These are phyloP conservation scores for Chlorophyllum brunneum DNA, from an alignment of 768 basidiomycete genomes.

Conservation along the genomic window DNA sequence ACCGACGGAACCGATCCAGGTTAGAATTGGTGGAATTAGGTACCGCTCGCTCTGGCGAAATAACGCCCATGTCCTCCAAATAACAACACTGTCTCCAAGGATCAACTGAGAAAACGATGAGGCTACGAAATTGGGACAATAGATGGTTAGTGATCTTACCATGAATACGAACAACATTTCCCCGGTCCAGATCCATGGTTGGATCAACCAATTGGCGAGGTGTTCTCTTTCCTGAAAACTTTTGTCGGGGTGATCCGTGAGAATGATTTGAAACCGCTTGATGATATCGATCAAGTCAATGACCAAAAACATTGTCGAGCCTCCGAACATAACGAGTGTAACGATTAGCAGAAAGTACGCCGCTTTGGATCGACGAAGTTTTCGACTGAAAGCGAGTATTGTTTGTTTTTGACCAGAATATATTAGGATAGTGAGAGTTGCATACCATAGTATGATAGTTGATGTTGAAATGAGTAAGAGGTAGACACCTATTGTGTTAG, in stretches of 20 bases:
- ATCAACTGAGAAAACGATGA: conserved; percentile 17
- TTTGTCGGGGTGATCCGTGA: conserved; percentile 19
- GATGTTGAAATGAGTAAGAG: conserved; percentile 16
- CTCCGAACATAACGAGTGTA: conserved; percentile 25
- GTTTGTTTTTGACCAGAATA: neutral
- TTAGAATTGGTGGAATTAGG: conserved; percentile 20
- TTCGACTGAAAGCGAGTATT: no score
- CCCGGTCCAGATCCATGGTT: conserved; percentile 24
- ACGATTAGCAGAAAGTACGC: conserved; percentile 20
- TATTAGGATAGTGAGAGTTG: no score
- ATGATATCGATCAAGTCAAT: conserved; percentile 26
- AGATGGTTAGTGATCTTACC: conserved; percentile 12
- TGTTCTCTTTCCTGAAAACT: conserved; percentile 18
- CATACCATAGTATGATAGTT: conserved; percentile 16
- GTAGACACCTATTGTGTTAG: no score
- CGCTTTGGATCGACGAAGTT: conserved; percentile 14
- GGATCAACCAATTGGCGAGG: conserved; percentile 19
- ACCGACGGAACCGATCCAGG: conserved; percentile 26
- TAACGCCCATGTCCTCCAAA: conserved; percentile 27
- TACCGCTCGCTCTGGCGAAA: conserved; percentile 17
- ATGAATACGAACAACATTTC: conserved; percentile 28
- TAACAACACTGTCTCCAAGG: conserved; percentile 26
- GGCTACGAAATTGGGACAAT: neutral
- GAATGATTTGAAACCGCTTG: conserved; percentile 22
- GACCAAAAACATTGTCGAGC: conserved; percentile 23